Evolutionary conservation across 2,329 filamentous ascomycete species (phyloP), one percentile per base, ranked within the genome.

Genomic region (Ophiostoma fasciatum): DNA sequence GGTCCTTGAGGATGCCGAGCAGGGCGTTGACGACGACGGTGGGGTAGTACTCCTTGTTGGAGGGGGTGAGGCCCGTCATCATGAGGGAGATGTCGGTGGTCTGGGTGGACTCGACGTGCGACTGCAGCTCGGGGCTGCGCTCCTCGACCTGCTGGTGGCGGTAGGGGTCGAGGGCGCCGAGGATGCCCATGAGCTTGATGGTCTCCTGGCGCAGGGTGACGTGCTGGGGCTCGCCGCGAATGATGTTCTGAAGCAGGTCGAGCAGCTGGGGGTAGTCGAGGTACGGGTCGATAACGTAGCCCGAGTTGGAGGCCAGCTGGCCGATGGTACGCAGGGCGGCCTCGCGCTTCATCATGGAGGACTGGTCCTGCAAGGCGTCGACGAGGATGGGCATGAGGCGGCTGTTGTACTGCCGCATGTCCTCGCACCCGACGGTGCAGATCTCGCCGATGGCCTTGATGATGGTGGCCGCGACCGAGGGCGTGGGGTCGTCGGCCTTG

Each of bases 21-120:
- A 98, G 68, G 2, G 90, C 92, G 49, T 94, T 94, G 53, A 98
- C 94, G 31, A 94, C 90, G 14, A 98, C 85, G 0, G 90, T 98
- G 1, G 90, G 90, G 51, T 94, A 98, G 57, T 98, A 98, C 49
- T 98, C 90, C 51, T 98, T 94, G 51, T 83, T 94, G 0, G 88
- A 96, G 0, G 90, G 92, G 1, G 87, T 96, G 28, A 94, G 66
- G 12, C 92, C 90, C 28, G 83, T 85, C 88, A 98, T 98, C 67
- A 98, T 96, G 21, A 98, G 68, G 4, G 87, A 90, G 31, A 98
- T 92, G 56, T 98, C 90, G 0, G 88, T 93, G 48, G 93, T 62
- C 39, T 75, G 72, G 28, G 69, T 72, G 1, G 66, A 65, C 46
- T 78, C 74, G 27, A 66, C 64, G 15, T 67, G 69, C 20, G 68